phyloP scores from a whole-genome alignment of 176 grass and related monocot species.

The Guadua angustifolia region DNA sequence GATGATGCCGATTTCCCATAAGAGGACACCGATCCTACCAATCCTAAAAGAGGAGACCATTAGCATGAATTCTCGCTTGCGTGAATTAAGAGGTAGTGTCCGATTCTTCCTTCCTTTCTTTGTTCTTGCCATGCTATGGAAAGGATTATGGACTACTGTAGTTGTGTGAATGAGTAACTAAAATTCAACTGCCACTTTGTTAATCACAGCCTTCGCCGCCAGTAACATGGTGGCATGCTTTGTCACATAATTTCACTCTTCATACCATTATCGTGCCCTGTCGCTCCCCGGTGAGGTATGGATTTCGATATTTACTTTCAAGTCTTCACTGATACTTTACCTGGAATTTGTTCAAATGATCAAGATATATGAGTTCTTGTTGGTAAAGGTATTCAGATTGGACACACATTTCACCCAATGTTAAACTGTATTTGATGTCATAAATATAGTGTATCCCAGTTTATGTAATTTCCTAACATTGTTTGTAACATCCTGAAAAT shows the following conservation, averaged over 20 bases:
- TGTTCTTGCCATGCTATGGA: no score
- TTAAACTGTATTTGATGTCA: not conserved
- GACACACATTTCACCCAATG: not conserved
- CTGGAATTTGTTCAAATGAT: not conserved
- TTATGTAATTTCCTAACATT: not conserved
- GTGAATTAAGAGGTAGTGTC: no score
- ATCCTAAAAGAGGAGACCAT: no score
- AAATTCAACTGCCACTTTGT: not conserved
- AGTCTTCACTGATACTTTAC: not conserved
- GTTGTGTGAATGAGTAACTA: no score
- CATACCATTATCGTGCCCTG: constrained; percentile 91
- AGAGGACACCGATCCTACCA: no score
- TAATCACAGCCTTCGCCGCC: constrained; percentile 33
- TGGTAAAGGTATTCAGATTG: not conserved
- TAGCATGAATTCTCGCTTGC: no score
- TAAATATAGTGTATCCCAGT: not conserved
- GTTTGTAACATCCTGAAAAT: no score
- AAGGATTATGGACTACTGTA: no score
- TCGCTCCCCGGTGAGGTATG: constrained; percentile 93
- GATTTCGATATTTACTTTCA: not conserved
- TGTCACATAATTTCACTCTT: constrained; percentile 84
- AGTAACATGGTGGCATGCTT: constrained; percentile 74
- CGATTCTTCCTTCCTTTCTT: no score
- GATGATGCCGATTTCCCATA: no score
- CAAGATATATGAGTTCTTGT: not conserved